phyloP scores from a whole-genome alignment of 1,284 basidiomycete genomes.

The Cutaneotrichosporon cavernicola region DNA sequence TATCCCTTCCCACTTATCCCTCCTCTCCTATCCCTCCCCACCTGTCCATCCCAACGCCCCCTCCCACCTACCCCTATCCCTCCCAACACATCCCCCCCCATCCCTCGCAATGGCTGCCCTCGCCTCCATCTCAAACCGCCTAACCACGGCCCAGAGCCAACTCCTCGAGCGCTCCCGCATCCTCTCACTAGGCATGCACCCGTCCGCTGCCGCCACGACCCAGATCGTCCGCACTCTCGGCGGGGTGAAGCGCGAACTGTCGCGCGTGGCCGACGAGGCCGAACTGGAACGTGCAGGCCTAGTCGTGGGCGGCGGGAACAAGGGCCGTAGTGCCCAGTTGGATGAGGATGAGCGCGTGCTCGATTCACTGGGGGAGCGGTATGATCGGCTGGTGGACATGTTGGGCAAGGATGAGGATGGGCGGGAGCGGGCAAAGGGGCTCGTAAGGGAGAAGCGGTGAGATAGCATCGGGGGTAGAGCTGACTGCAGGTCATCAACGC shows the following conservation, averaged over 20 bases:
- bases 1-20: background rate
- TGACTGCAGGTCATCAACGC: constrained; percentile 10
- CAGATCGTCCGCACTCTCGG: constrained; percentile 47
- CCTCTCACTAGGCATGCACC: constrained; percentile 46
- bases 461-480: constrained; percentile 10
- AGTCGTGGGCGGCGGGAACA: constrained; percentile 17
- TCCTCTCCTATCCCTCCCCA: background rate
- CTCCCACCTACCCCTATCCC: background rate
- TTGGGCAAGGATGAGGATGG: constrained; percentile 49
- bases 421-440: constrained; percentile 36
- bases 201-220: constrained; percentile 41
- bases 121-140: constrained; percentile 36
- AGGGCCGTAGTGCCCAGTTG: constrained; percentile 13
- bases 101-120: constrained; percentile 1
- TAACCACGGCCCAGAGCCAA: constrained; percentile 48
- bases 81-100: too few species aligned
- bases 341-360: constrained; percentile 22
- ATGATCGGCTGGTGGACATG: constrained; percentile 48
- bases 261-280: constrained; percentile 32
- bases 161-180: constrained; percentile 51
- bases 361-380: constrained; percentile 37
- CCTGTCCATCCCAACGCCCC: background rate
- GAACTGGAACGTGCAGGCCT: constrained; percentile 29
- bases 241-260: constrained; percentile 37
- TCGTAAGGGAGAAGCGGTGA: constrained; percentile 37